These are phyloP conservation scores for Pseudopyrenochaeta lycopersici DNA, from an alignment of 2,329 filamentous ascomycete genomes.

Conservation along the genomic window DNA sequence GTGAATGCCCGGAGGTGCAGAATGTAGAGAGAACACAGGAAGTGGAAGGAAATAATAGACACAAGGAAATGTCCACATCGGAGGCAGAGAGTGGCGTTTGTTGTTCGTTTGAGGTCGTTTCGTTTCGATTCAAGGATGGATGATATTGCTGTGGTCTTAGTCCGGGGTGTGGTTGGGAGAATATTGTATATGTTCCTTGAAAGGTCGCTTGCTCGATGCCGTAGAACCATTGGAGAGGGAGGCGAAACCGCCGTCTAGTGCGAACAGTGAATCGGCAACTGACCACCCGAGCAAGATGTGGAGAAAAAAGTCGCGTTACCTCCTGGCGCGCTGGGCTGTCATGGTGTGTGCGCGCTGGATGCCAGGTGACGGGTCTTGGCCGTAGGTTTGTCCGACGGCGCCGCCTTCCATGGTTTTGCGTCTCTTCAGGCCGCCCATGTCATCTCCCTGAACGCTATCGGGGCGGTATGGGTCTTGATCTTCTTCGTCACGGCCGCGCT, in stretches of 20 bases:
- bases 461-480: conserved; percentile 73
- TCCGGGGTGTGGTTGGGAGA: conserved; percentile 57
- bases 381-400: conserved; percentile 43
- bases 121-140: conserved; percentile 35
- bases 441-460: conserved; percentile 62
- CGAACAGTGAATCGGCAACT: conserved; percentile 28
- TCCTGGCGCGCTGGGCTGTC: conserved; percentile 39
- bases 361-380: conserved; percentile 40
- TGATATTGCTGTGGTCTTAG: conserved; percentile 59
- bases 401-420: conserved; percentile 74
- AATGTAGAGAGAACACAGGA: conserved; percentile 44
- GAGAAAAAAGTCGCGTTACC: conserved; percentile 27
- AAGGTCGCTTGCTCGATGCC: conserved; percentile 31
- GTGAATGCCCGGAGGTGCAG: conserved; percentile 43
- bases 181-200: conserved; percentile 17
- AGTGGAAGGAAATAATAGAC: conserved; percentile 40
- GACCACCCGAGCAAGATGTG: conserved; percentile 26
- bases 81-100: conserved; percentile 21
- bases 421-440: conserved; percentile 75
- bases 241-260: conserved; percentile 34
- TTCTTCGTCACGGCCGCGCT: conserved; percentile 72
- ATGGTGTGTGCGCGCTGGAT: conserved; percentile 45
- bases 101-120: conserved; percentile 6
- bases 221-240: conserved; percentile 23
- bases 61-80: conserved; percentile 35